Percentiles rank a stretch among this genome's conserved stretches.
phyloP scores from a whole-genome alignment of 2,329 filamentous ascomycete genomes.

The Colletotrichum zoysiae region DNA sequence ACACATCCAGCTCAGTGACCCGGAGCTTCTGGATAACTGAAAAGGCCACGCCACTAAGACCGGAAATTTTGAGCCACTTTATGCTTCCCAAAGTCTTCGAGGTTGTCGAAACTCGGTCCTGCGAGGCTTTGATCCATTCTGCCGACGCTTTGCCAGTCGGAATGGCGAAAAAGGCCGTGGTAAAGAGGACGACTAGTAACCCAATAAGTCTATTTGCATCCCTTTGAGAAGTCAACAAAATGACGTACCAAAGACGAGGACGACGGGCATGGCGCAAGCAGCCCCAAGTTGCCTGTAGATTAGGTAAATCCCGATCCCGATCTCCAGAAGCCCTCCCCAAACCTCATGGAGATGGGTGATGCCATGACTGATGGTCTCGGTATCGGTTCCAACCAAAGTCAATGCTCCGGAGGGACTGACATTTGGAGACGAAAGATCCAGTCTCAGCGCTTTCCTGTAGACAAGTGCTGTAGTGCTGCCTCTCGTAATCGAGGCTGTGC shows the following conservation, averaged over 20 bases:
- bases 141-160: slow-evolving; percentile 52
- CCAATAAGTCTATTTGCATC: slow-evolving; percentile 44
- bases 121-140: slow-evolving; percentile 63
- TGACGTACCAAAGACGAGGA: slow-evolving; percentile 57
- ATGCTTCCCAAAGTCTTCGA: slow-evolving; percentile 61
- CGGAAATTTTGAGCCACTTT: slow-evolving; percentile 64
- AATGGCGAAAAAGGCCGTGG: slow-evolving; percentile 47
- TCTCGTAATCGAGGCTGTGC: slow-evolving; percentile 46
- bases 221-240: neutral
- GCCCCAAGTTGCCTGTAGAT: slow-evolving; percentile 53
- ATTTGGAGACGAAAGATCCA: slow-evolving; percentile 43
- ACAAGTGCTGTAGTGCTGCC: slow-evolving; percentile 47
- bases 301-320: slow-evolving; percentile 47
- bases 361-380: slow-evolving; percentile 45
- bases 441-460: slow-evolving; percentile 45
- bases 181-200: slow-evolving; percentile 48
- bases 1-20: slow-evolving; percentile 43
- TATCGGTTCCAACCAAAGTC: slow-evolving; percentile 48
- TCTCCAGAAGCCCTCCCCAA: slow-evolving; percentile 45
- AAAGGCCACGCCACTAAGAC: slow-evolving; percentile 56
- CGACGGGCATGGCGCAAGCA: slow-evolving; percentile 58
- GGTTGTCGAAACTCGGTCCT: slow-evolving; percentile 62
- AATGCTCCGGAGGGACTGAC: slow-evolving; percentile 44
- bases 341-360: slow-evolving; percentile 44
- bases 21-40: slow-evolving; percentile 43